A percentile compares a stretch with the other conserved stretches of the same genome.
Conservation (phyloP, 352 stramenopile species). For the Phytophthora capsici region DNA sequence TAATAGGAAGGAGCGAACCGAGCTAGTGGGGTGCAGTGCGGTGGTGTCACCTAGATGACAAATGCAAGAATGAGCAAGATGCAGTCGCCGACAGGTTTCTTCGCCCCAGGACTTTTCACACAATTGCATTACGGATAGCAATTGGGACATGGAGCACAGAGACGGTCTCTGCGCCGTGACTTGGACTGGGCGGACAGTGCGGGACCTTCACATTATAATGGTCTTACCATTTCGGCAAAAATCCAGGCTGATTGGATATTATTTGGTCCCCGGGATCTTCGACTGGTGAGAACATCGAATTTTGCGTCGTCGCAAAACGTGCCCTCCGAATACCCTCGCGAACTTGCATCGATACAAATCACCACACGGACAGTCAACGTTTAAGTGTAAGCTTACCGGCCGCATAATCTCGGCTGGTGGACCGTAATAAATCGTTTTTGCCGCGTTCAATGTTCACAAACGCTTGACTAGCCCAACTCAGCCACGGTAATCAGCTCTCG, state of each 20-base stretch:
- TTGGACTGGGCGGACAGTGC: conserved; percentile 16
- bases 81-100: conserved; percentile 17
- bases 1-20: conserved; percentile 9
- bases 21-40: conserved; percentile 15
- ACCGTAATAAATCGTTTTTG: conserved; percentile 1
- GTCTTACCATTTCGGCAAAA: conserved; percentile 14
- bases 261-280: conserved; percentile 33
- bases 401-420: conserved; percentile 1
- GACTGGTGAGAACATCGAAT: conserved; percentile 31
- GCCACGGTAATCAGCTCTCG: not conserved
- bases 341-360: not conserved
- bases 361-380: not conserved
- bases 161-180: conserved; percentile 9
- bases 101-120: conserved; percentile 24
- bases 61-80: conserved; percentile 37
- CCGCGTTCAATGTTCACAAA: not conserved
- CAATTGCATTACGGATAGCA: conserved; percentile 25
- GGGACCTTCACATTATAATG: conserved; percentile 4
- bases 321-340: not conserved
- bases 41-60: conserved; percentile 31
- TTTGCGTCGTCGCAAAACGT: conserved; percentile 18
- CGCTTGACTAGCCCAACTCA: not conserved
- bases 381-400: not conserved
- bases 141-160: conserved; percentile 40
- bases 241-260: conserved; percentile 45